Evolutionary conservation across 2,329 filamentous ascomycete genomes (phyloP).

Genomic region (Cladosporium sp.): DNA sequence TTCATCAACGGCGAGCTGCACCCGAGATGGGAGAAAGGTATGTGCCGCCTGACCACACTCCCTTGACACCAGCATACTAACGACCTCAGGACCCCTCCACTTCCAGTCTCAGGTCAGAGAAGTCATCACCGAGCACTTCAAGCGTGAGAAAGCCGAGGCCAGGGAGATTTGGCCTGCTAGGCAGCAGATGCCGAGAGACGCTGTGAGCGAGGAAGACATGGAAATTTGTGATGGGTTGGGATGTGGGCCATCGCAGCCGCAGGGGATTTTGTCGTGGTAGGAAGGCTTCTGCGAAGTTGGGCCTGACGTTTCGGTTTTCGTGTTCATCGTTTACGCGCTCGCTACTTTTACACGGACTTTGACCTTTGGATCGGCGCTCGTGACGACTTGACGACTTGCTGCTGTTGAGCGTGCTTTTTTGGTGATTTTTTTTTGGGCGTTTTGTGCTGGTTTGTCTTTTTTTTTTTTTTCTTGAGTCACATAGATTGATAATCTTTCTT

Average conservation of each 20-base stretch:
- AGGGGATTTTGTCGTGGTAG: conserved; percentile 5
- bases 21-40: conserved; percentile 31
- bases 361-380: too few relatives aligned
- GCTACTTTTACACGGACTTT: too few relatives aligned
- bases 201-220: conserved; percentile 16
- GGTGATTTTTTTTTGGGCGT: too few relatives aligned
- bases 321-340: too few relatives aligned
- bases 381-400: too few relatives aligned
- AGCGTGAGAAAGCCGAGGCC: conserved; percentile 40
- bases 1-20: conserved; percentile 59
- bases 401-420: too few relatives aligned
- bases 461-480: too few relatives aligned
- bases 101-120: conserved; percentile 49
- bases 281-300: background rate
- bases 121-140: conserved; percentile 42
- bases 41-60: too few relatives aligned
- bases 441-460: too few relatives aligned
- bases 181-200: conserved; percentile 17
- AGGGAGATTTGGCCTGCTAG: conserved; percentile 51
- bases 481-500: too few relatives aligned
- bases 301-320: too few relatives aligned
- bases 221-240: conserved; percentile 17
- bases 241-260: background rate
- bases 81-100: conserved; percentile 47
- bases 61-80: conserved; percentile 13